Conservation (phyloP, 768 basidiomycete species). For the Gautieria morchelliformis region DNA sequence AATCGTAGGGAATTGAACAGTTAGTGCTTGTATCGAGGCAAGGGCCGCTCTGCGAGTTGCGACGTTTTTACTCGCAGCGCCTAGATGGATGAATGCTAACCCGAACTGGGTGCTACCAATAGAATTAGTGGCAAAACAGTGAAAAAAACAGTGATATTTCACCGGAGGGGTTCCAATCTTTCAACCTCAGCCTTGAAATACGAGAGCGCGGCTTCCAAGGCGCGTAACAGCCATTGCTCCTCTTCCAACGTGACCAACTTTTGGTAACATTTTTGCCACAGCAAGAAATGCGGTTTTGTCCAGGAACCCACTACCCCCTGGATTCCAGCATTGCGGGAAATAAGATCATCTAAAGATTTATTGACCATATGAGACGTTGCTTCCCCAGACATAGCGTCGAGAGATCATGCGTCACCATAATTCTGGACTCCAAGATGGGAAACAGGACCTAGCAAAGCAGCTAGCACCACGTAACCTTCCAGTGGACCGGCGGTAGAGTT, state of each 20-base stretch:
- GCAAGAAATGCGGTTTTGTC: constrained; percentile 73
- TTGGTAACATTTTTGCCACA: constrained; percentile 83
- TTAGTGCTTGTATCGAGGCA: constrained; percentile 30
- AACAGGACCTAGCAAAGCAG: constrained; percentile 57
- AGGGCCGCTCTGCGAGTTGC: constrained; percentile 43
- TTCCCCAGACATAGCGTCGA: background rate
- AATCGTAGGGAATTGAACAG: constrained; percentile 34
- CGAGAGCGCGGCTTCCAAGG: constrained; percentile 39
- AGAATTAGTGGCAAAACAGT: background rate
- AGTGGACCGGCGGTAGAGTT: constrained; percentile 55
- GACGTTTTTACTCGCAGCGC: constrained; percentile 46
- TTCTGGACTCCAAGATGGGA: constrained; percentile 25
- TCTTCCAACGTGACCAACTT: constrained; percentile 55
- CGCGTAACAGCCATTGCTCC: constrained; percentile 68
- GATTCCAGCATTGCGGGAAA: background rate
- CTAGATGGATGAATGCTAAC: constrained; percentile 57
- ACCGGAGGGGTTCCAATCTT: constrained; percentile 52
- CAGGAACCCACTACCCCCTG: constrained; percentile 21
- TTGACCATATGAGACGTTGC: background rate
- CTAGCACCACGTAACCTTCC: constrained; percentile 75
- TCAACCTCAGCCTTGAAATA: constrained; percentile 40
- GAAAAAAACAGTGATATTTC: constrained; percentile 10
- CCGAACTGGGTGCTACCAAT: constrained; percentile 51
- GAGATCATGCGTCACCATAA: background rate
- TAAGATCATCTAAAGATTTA: background rate